phyloP scores from a whole-genome alignment of 2,329 filamentous ascomycete species.

The Periconia macrospinosa region DNA sequence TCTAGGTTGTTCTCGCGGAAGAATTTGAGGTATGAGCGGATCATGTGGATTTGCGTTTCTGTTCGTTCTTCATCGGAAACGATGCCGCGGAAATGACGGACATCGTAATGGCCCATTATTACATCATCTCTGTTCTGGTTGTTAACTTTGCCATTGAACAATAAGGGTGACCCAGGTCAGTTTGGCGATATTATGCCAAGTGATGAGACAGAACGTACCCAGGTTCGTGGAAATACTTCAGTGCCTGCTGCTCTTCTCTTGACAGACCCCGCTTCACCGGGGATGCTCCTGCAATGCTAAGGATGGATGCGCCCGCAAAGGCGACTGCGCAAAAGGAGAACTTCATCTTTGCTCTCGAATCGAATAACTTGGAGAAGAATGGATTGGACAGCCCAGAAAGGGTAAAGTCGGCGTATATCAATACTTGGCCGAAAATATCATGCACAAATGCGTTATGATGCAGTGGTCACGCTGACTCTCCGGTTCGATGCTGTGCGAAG shows the following conservation, averaged over 20 bases:
- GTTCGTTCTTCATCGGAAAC: slow-evolving; percentile 68
- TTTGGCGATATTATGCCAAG: not conserved
- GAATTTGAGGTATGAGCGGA: slow-evolving; percentile 72
- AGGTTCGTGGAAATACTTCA: slow-evolving; percentile 45
- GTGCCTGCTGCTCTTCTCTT: slow-evolving; percentile 15
- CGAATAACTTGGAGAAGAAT: not conserved
- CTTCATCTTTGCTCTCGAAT: slow-evolving; percentile 22
- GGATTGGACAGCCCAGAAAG: not conserved
- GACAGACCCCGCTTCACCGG: slow-evolving; percentile 16
- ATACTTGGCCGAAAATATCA: not conserved
- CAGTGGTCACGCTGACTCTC: not conserved
- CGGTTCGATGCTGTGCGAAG: not conserved
- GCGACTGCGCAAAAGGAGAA: slow-evolving; percentile 24
- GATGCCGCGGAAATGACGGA: slow-evolving; percentile 66
- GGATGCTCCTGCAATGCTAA: slow-evolving; percentile 20
- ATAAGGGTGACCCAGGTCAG: not conserved
- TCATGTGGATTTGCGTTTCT: slow-evolving; percentile 68
- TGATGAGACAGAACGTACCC: slow-evolving; percentile 28
- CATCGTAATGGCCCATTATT: slow-evolving; percentile 72
- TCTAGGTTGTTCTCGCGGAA: slow-evolving; percentile 68
- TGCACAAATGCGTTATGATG: not conserved
- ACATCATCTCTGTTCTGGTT: slow-evolving; percentile 45
- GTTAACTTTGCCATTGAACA: slow-evolving; percentile 11
- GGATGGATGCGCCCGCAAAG: slow-evolving; percentile 21
- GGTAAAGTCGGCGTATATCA: slow-evolving; percentile 1